These are phyloP conservation scores for Lichenothelia convexa DNA, from an alignment of 495 filamentous ascomycete species.

Conservation along the genomic window DNA sequence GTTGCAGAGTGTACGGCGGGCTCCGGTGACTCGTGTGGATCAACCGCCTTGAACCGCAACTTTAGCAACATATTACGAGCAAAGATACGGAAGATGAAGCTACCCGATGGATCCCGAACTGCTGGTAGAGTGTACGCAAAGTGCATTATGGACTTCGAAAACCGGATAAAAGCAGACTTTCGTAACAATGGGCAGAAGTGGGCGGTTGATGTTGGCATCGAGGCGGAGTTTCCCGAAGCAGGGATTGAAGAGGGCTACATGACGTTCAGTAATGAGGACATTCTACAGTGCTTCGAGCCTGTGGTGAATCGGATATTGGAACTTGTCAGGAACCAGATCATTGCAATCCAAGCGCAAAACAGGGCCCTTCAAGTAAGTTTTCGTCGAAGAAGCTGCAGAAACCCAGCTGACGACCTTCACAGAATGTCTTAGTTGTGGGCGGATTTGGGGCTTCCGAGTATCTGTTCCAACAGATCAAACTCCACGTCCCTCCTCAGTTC, in stretches of 20 bases:
- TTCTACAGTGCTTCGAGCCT: slow-evolving; percentile 60
- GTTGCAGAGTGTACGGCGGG: slow-evolving; percentile 59
- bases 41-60: slow-evolving; percentile 55
- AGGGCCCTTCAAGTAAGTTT: slow-evolving; percentile 45
- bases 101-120: slow-evolving; percentile 56
- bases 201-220: slow-evolving; percentile 60
- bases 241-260: slow-evolving; percentile 65
- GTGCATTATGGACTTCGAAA: slow-evolving; percentile 69
- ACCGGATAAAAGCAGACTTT: slow-evolving; percentile 64
- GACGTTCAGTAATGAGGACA: slow-evolving; percentile 69
- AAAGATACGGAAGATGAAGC: slow-evolving; percentile 64
- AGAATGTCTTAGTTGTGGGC: slow-evolving; percentile 58
- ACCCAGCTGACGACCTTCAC: slow-evolving; percentile 16
- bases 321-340: slow-evolving; percentile 59
- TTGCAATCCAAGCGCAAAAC: slow-evolving; percentile 61
- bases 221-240: slow-evolving; percentile 58
- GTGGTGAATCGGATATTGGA: slow-evolving; percentile 60
- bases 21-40: slow-evolving; percentile 57
- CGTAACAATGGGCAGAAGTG: slow-evolving; percentile 65
- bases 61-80: slow-evolving; percentile 58
- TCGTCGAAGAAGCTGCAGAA: background rate
- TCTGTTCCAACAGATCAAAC: slow-evolving; percentile 65
- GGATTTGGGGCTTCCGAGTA: slow-evolving; percentile 62
- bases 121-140: slow-evolving; percentile 59
- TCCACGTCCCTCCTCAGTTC: slow-evolving; percentile 66